A percentile compares a stretch with the other conserved stretches of the same genome.
Conservation (phyloP, 2,329 filamentous ascomycete genomes). For the Paraphaeosphaeria minitans region DNA sequence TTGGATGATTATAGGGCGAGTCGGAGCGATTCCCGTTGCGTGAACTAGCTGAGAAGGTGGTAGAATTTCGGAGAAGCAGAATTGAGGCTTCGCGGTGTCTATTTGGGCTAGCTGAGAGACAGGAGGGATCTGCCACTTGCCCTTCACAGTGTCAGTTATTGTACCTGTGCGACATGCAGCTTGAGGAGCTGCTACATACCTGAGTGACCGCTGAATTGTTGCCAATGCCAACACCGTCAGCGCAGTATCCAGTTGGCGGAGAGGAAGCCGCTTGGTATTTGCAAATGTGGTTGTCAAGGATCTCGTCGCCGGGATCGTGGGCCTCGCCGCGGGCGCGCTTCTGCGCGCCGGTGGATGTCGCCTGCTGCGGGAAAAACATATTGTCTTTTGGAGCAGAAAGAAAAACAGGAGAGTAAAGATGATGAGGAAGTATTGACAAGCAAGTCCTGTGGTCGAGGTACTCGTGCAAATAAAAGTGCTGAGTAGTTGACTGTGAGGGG, state of each 20-base stretch:
- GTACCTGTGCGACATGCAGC: no score
- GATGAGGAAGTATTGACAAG: background rate
- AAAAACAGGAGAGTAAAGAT: background rate
- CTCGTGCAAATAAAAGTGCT: no score
- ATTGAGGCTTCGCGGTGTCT: no score
- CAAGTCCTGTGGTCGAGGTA: background rate
- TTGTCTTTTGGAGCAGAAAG: background rate
- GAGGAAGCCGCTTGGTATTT: background rate
- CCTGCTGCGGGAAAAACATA: background rate
- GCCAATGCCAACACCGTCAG: background rate
- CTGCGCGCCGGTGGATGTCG: background rate
- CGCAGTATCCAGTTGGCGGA: background rate
- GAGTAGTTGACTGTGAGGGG: background rate
- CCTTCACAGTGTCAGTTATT: no score
- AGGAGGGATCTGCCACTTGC: no score
- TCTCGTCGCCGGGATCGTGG: background rate
- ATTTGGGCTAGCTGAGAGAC: no score
- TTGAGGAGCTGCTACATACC: background rate
- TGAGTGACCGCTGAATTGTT: background rate
- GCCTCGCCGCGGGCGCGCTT: background rate
- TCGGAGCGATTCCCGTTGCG: no score
- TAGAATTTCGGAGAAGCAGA: no score
- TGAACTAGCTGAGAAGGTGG: no score
- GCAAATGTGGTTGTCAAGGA: background rate
- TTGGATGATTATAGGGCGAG: no score